Conservation (phyloP, 2,329 filamentous ascomycete genomes). For the Fusarium agapanthi region DNA sequence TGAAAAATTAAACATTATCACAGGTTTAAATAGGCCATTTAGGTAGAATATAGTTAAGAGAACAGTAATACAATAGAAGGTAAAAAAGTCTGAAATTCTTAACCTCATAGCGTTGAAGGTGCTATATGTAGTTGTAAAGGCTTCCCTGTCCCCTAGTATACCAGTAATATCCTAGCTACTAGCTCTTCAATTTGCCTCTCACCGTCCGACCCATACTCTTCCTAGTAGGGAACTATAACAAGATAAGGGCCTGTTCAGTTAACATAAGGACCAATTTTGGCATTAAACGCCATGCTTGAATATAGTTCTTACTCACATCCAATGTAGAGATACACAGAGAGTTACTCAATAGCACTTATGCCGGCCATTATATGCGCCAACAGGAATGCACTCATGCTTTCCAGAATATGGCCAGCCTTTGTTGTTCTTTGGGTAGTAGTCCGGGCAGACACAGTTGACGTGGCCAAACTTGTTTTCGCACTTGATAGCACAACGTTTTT, state of each 20-base stretch:
- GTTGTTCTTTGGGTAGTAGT: not conserved
- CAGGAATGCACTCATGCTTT: not conserved
- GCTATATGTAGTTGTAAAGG: not conserved
- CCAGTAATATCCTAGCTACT: not conserved
- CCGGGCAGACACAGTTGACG: not conserved
- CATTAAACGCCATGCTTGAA: not conserved
- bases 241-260: not conserved
- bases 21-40: too few species aligned
- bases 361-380: not conserved
- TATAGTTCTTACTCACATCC: not conserved
- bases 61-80: not conserved
- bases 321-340: rapidly evolving
- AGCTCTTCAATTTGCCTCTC: not conserved
- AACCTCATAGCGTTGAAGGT: not conserved
- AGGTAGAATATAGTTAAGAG: too few species aligned
- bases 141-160: not conserved
- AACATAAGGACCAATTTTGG: rapidly evolving
- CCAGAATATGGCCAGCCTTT: not conserved
- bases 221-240: too few species aligned
- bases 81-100: not conserved
- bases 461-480: not conserved
- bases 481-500: not conserved
- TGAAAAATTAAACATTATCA: too few species aligned
- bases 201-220: not conserved
- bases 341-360: not conserved